phyloP scores from a whole-genome alignment of 441 rosid species.

The Metrosideros polymorpha region DNA sequence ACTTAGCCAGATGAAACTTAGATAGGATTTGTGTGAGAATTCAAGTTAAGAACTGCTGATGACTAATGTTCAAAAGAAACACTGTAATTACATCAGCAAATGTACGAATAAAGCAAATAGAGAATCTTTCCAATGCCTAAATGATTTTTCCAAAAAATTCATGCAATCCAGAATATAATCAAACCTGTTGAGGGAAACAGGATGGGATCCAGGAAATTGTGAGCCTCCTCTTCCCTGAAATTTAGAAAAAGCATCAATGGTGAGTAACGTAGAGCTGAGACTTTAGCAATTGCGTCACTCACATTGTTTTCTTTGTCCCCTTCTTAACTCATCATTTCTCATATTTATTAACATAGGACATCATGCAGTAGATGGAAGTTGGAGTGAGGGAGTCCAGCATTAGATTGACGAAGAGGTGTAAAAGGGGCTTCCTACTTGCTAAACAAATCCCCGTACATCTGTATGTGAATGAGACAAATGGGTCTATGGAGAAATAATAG shows the following conservation, averaged over 20 bases:
- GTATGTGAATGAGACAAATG: neutral
- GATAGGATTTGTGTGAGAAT: neutral
- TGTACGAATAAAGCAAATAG: neutral
- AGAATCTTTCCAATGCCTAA: neutral
- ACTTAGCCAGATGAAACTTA: neutral
- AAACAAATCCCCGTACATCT: neutral
- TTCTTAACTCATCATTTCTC: neutral
- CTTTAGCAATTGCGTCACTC: neutral
- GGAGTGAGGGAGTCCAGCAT: neutral
- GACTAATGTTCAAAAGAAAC: neutral
- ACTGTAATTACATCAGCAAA: neutral
- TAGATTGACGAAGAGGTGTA: neutral
- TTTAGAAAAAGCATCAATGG: constrained; percentile 6
- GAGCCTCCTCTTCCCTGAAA: constrained; percentile 69
- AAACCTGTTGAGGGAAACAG: constrained; percentile 96
- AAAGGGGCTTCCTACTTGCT: neutral
- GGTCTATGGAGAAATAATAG: neutral
- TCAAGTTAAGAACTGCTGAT: neutral
- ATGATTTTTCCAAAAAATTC: neutral
- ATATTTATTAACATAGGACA: neutral
- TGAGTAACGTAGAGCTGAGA: neutral
- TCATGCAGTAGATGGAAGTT: neutral
- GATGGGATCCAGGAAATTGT: constrained; percentile 98
- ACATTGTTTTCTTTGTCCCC: neutral
- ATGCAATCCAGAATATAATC: neutral